phyloP scores from a whole-genome alignment of 805 yeast genomes.

The Candida corydali region DNA sequence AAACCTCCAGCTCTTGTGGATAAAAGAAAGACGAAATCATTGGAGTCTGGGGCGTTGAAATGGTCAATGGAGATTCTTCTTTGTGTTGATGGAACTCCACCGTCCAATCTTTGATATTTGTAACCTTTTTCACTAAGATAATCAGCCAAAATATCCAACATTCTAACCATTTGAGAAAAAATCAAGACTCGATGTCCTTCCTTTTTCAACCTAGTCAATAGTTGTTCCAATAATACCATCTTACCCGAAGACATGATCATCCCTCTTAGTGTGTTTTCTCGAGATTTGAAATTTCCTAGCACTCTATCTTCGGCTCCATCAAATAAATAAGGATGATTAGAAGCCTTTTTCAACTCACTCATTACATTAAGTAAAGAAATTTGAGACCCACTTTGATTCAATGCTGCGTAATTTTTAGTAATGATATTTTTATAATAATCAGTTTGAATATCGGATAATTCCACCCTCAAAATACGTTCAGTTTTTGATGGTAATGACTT shows the following conservation, averaged over 20 bases:
- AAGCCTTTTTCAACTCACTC: conserved; percentile 95
- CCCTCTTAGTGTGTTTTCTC: conserved; percentile 84
- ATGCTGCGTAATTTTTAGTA: conserved; percentile 86
- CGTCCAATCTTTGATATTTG: conserved; percentile 90
- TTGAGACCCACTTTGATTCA: conserved; percentile 80
- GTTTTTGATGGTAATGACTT: conserved; percentile 94
- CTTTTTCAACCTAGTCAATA: conserved; percentile 74
- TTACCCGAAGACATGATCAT: conserved; percentile 97
- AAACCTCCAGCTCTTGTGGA: conserved; percentile 98
- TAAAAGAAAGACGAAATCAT: conserved; percentile 83
- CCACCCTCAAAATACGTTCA: conserved; percentile 92
- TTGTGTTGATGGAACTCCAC: conserved; percentile 92
- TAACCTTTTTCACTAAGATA: conserved; percentile 83
- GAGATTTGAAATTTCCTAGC: conserved; percentile 57
- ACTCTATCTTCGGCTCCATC: conserved; percentile 89
- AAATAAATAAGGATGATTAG: conserved; percentile 94
- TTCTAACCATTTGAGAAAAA: conserved; percentile 96
- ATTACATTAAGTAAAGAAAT: conserved; percentile 84
- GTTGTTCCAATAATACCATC: conserved; percentile 92
- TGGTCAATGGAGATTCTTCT: conserved; percentile 95
- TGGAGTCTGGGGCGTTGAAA: conserved; percentile 89
- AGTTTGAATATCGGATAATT: conserved; percentile 90
- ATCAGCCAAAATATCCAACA: conserved; percentile 92
- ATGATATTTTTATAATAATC: conserved; percentile 91
- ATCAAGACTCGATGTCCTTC: conserved; percentile 97